phyloP scores from a whole-genome alignment of 306 rosid species.

The Fagus sylvatica region DNA sequence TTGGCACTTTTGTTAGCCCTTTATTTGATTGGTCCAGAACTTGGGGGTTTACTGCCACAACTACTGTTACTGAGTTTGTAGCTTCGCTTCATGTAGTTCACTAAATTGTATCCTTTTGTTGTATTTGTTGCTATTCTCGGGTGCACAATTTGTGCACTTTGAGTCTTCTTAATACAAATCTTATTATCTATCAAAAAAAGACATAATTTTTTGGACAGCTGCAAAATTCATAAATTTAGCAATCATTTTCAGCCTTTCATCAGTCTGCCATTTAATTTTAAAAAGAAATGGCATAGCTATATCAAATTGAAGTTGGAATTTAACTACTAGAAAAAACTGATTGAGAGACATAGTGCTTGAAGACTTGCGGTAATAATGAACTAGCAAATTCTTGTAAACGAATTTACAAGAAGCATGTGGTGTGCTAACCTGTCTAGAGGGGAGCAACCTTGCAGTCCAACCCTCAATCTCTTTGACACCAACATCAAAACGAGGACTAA shows the following conservation, averaged over 20 bases:
- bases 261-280: not conserved
- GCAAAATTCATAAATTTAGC: not conserved
- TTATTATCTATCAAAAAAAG: too few species aligned
- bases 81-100: too few species aligned
- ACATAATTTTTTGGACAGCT: not conserved
- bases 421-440: constrained; percentile 61
- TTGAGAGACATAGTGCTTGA: not conserved
- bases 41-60: too few species aligned
- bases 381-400: not conserved
- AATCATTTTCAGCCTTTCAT: not conserved
- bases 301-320: not conserved
- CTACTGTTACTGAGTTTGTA: too few species aligned
- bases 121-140: too few species aligned
- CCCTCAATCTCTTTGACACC: constrained; percentile 69
- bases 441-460: constrained; percentile 69
- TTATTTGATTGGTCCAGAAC: too few species aligned
- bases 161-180: too few species aligned
- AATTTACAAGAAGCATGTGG: not conserved
- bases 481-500: constrained; percentile 68
- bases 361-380: not conserved
- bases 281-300: not conserved
- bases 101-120: too few species aligned
- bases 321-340: not conserved
- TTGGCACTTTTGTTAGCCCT: too few species aligned
- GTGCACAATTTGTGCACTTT: too few species aligned